These are phyloP conservation scores for Thalassia testudinum DNA, from an alignment of 116 monocot genomes.

Conservation along the genomic window DNA sequence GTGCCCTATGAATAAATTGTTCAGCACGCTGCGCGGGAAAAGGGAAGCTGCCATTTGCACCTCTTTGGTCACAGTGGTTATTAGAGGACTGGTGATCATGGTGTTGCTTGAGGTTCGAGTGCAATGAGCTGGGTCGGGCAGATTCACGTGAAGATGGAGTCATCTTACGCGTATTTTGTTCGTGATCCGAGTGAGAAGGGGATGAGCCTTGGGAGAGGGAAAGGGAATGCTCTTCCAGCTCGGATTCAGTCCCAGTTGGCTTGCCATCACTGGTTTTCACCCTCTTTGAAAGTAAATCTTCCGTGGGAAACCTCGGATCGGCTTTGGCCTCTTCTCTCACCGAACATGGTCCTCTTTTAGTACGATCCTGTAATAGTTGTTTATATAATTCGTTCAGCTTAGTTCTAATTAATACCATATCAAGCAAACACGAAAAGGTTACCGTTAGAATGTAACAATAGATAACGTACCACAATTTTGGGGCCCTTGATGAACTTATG, in stretches of 20 bases:
- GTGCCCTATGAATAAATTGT: slow-evolving; percentile 24
- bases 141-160: neutral
- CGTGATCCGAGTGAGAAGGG: slow-evolving; percentile 87
- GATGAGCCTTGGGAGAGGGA: slow-evolving; percentile 80
- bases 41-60: too few species aligned
- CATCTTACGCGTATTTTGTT: slow-evolving; percentile 18
- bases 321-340: too few species aligned
- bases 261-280: slow-evolving; percentile 29
- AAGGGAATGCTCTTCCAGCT: slow-evolving; percentile 83
- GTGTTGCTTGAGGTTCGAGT: neutral
- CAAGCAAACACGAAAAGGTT: too few species aligned
- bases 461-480: slow-evolving; percentile 35
- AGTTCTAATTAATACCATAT: too few species aligned
- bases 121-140: neutral
- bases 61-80: too few species aligned
- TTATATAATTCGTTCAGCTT: too few species aligned
- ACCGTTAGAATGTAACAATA: too few species aligned
- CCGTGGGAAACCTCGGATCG: neutral
- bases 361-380: too few species aligned
- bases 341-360: too few species aligned
- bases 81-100: neutral
- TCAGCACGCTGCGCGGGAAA: too few species aligned
- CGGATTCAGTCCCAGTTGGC: slow-evolving; percentile 30
- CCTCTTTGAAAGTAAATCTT: slow-evolving; percentile 16
- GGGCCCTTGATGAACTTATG: slow-evolving; percentile 29